Conservation (phyloP, 2,329 filamentous ascomycete species). For the Macroventuria anomochaeta region DNA sequence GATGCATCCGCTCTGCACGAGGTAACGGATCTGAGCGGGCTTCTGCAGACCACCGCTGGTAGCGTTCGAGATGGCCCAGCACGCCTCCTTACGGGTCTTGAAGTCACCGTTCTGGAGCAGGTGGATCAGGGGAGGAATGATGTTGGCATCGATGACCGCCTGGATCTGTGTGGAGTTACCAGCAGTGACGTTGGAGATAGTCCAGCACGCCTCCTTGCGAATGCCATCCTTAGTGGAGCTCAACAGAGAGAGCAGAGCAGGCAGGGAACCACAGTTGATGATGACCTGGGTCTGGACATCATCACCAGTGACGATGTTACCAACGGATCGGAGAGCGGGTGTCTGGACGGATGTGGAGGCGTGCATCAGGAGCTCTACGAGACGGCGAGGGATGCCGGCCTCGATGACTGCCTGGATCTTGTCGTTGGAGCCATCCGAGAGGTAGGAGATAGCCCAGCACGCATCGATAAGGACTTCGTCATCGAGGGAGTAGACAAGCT, state of each 20-base stretch:
- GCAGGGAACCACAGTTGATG: conserved; percentile 95
- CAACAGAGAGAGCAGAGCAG: conserved; percentile 89
- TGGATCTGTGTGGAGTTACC: conserved; percentile 98
- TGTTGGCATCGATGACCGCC: conserved; percentile 93
- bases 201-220: conserved; percentile 99
- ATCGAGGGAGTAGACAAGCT: conserved; percentile 97
- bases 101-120: conserved; percentile 95
- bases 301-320: conserved; percentile 98
- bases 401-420: conserved; percentile 99
- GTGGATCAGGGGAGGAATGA: conserved; percentile 95
- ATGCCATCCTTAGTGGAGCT: conserved; percentile 99
- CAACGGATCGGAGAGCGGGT: conserved; percentile 92
- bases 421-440: conserved; percentile 97
- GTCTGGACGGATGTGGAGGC: conserved; percentile 98
- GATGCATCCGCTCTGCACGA: conserved; percentile 93
- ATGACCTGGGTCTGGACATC: conserved; percentile 99
- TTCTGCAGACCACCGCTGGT: conserved; percentile 98
- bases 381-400: conserved; percentile 91
- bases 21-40: conserved; percentile 96
- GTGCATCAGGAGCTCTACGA: conserved; percentile 97
- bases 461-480: conserved; percentile 98
- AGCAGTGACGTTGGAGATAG: conserved; percentile 98
- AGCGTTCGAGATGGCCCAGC: conserved; percentile 99
- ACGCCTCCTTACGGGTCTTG: conserved; percentile 98
- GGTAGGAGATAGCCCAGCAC: conserved; percentile 99